Conservation (phyloP, 2,329 filamentous ascomycete species). For the Alternaria gaisen region DNA sequence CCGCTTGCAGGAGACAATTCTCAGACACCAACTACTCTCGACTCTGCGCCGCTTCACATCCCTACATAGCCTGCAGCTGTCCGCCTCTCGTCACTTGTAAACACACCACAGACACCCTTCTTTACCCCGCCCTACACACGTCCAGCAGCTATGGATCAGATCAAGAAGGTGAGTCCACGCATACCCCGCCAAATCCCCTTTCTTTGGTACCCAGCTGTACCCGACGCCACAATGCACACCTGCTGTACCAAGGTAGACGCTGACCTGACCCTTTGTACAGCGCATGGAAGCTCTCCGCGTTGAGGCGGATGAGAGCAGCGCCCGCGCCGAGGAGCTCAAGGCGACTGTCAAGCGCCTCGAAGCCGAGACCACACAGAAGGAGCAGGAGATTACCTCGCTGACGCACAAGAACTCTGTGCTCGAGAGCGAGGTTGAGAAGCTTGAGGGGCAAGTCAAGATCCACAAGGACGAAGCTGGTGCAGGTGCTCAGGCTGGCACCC, state of each 20-base stretch:
- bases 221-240: conserved; percentile 15
- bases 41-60: conserved; percentile 13
- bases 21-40: conserved; percentile 35
- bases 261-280: conserved; percentile 59
- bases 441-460: conserved; percentile 83
- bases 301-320: conserved; percentile 85
- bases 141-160: conserved; percentile 74
- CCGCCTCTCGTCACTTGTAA: conserved; percentile 10
- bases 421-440: conserved; percentile 90
- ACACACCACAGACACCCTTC: conserved; percentile 11
- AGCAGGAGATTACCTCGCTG: conserved; percentile 97
- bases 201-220: conserved; percentile 21
- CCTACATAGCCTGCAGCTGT: conserved; percentile 15
- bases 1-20: conserved; percentile 26
- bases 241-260: conserved; percentile 17
- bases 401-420: conserved; percentile 94
- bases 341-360: conserved; percentile 87
- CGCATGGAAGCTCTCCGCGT: conserved; percentile 95
- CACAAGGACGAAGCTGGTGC: conserved; percentile 87
- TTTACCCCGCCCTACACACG: conserved; percentile 11
- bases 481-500: conserved; percentile 81
- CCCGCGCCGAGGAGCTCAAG: conserved; percentile 88
- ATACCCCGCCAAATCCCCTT: conserved; percentile 49
- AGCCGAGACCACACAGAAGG: conserved; percentile 94
- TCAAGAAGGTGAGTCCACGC: conserved; percentile 78